phyloP scores from a whole-genome alignment of 352 stramenopile species.

The Phytophthora constricta region DNA sequence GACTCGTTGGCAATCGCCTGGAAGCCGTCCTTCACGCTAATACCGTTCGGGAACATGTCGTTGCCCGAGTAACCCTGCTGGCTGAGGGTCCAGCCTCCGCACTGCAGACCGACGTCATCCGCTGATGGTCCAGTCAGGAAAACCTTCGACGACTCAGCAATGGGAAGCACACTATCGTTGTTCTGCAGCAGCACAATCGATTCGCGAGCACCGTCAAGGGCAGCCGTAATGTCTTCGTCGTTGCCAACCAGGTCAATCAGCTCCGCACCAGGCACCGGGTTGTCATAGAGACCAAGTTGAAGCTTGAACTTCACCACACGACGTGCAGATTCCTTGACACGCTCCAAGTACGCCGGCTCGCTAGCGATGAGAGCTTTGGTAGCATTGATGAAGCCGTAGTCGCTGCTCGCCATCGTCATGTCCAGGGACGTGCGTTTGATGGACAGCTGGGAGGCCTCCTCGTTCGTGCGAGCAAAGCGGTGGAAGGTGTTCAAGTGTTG shows the following conservation, averaged over 20 bases:
- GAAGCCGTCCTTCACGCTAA: conserved; percentile 64
- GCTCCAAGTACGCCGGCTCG: conserved; percentile 38
- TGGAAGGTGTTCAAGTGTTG: conserved; percentile 77
- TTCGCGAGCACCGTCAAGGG: conserved; percentile 68
- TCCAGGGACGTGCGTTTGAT: conserved; percentile 86
- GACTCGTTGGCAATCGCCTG: conserved; percentile 37
- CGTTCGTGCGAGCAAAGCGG: conserved; percentile 46
- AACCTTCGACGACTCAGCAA: conserved; percentile 39
- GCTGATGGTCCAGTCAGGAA: conserved; percentile 71
- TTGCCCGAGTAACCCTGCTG: conserved; percentile 85
- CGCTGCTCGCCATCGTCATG: conserved; percentile 88
- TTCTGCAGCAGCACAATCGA: conserved; percentile 89
- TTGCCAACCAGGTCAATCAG: conserved; percentile 52
- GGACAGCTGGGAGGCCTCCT: conserved; percentile 63
- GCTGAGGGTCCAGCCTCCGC: conserved; percentile 80
- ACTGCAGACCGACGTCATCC: conserved; percentile 69
- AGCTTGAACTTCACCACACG: conserved; percentile 80
- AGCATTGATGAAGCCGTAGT: conserved; percentile 59
- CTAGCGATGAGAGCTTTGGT: conserved; percentile 54
- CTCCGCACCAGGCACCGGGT: conserved; percentile 57
- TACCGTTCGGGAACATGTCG: conserved; percentile 61
- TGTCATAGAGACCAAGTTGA: conserved; percentile 69
- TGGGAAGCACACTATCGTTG: conserved; percentile 52
- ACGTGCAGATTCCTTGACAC: conserved; percentile 61
- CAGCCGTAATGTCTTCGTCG: conserved; percentile 47